Conservation (phyloP, 1,284 basidiomycete genomes). For the Austroboletus rostrupii region DNA sequence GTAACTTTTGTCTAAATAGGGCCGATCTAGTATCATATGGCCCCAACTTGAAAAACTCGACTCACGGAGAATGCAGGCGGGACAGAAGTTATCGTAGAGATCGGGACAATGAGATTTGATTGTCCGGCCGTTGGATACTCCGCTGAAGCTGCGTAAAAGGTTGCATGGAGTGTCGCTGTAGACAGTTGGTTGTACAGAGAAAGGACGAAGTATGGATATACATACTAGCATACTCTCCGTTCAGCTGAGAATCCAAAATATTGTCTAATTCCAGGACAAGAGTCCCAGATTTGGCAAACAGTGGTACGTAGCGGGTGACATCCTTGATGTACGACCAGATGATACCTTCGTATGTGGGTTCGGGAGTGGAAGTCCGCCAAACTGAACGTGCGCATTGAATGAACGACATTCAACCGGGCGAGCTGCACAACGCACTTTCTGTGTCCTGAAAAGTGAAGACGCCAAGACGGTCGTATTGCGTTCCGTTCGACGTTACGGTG, state of each 20-base stretch:
- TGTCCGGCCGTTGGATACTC: constrained; percentile 54
- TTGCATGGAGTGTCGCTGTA: constrained; percentile 63
- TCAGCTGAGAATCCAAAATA: constrained; percentile 50
- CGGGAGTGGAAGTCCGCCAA: constrained; percentile 78
- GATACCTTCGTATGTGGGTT: constrained; percentile 67
- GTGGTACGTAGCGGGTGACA: constrained; percentile 65
- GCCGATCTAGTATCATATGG: not conserved
- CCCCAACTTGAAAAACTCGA: not conserved
- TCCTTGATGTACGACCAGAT: constrained; percentile 80
- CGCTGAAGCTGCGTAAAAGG: constrained; percentile 60
- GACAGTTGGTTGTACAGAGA: not conserved
- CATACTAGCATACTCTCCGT: constrained; percentile 68
- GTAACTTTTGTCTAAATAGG: constrained; percentile 57
- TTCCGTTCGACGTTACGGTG: constrained; percentile 75
- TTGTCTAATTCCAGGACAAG: constrained; percentile 76
- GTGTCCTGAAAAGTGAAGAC: constrained; percentile 73
- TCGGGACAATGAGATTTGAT: constrained; percentile 63
- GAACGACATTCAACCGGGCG: not conserved
- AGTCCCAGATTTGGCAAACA: constrained; percentile 62
- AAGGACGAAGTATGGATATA: constrained; percentile 6
- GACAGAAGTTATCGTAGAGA: constrained; percentile 67
- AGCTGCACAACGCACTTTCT: constrained; percentile 49
- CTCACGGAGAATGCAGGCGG: constrained; percentile 69
- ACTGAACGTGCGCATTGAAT: constrained; percentile 36
- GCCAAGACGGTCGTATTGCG: constrained; percentile 71